Percentiles rank a stretch among this genome's conserved stretches.
Evolutionary conservation across 345 rosid species (phyloP).

Genomic region (Passiflora organensis): DNA sequence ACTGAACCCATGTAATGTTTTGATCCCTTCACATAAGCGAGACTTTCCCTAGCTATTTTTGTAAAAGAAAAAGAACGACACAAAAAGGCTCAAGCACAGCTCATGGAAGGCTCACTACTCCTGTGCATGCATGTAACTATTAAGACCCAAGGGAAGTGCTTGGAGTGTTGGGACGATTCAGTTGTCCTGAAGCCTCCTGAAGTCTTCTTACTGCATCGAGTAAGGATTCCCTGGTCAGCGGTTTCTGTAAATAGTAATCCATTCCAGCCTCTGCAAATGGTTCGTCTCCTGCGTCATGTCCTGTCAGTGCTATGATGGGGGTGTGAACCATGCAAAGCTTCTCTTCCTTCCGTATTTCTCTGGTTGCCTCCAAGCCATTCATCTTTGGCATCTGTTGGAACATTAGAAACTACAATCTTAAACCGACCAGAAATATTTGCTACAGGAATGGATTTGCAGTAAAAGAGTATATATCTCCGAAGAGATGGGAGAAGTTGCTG

Average conservation of each 20-base stretch:
- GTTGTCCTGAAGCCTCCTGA: no score
- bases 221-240: background rate
- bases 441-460: no score
- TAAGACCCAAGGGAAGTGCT: no score
- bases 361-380: slow-evolving; percentile 28
- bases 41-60: no score
- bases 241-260: slow-evolving; percentile 17
- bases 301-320: slow-evolving; percentile 21
- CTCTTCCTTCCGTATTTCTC: slow-evolving; percentile 16
- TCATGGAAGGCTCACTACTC: no score
- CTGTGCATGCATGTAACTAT: no score
- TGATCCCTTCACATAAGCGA: no score
- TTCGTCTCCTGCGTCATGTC: slow-evolving; percentile 7
- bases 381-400: slow-evolving; percentile 19
- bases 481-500: background rate
- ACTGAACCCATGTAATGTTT: no score
- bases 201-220: slow-evolving; percentile 4
- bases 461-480: background rate
- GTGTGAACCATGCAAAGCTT: slow-evolving; percentile 5
- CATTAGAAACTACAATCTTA: background rate
- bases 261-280: slow-evolving; percentile 15
- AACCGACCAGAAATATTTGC: background rate
- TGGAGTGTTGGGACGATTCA: no score
- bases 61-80: no score
- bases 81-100: no score